Percentiles rank a stretch among this genome's conserved stretches.
phyloP scores from a whole-genome alignment of 108 stramenopile genomes.

The Discostella pseudostelligera region DNA sequence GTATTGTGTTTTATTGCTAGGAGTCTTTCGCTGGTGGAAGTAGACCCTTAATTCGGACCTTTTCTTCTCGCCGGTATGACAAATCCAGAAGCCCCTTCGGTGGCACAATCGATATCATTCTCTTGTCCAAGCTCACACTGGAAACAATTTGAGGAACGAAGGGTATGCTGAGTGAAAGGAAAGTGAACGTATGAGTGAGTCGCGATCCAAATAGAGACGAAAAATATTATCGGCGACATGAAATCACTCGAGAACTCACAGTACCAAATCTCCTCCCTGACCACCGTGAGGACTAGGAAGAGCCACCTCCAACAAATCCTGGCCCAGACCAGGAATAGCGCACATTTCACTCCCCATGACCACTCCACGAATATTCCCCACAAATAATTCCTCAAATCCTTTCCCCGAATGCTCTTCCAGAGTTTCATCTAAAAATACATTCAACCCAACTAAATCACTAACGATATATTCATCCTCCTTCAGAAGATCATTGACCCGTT shows the following conservation, averaged over 20 bases:
- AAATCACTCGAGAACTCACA: conserved; percentile 21
- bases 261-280: conserved; percentile 60
- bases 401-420: conserved; percentile 11
- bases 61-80: conserved; percentile 72
- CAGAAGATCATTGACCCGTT: conserved; percentile 47
- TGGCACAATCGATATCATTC: conserved; percentile 59
- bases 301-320: conserved; percentile 75
- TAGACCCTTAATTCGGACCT: conserved; percentile 68
- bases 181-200: neutral
- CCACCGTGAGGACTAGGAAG: conserved; percentile 36
- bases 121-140: conserved; percentile 56
- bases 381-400: conserved; percentile 48
- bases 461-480: conserved; percentile 63
- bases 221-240: neutral
- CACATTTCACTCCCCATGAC: conserved; percentile 85
- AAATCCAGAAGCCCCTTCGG: conserved; percentile 77
- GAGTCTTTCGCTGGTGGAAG: conserved; percentile 48
- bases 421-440: conserved; percentile 52
- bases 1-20: neutral
- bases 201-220: neutral
- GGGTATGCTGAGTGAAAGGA: conserved; percentile 43
- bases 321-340: conserved; percentile 71
- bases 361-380: conserved; percentile 67
- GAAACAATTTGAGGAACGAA: conserved; percentile 76
- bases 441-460: conserved; percentile 76